Evolutionary conservation across 371 early-diverging fungal genomes (phyloP).

Genomic region (Apophysomyces sp.): DNA sequence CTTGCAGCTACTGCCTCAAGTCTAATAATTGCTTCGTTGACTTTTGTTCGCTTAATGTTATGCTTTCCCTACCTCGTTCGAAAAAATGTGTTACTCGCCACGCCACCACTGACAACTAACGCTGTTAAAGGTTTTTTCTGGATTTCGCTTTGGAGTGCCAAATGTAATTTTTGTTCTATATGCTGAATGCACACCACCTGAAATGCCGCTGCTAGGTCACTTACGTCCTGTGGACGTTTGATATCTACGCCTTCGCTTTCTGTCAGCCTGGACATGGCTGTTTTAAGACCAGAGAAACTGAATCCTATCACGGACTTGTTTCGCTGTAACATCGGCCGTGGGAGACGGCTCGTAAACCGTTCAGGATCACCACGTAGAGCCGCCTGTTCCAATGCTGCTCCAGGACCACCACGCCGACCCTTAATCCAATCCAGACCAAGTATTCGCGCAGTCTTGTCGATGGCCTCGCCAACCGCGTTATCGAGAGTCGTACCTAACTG

Average conservation of each 20-base stretch:
- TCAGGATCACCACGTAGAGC: constrained; percentile 57
- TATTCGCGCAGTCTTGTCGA: constrained; percentile 76
- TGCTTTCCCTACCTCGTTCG: constrained; percentile 33
- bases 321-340: constrained; percentile 67
- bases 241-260: constrained; percentile 35
- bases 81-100: constrained; percentile 70
- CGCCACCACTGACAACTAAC: constrained; percentile 85
- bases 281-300: constrained; percentile 82
- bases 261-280: constrained; percentile 54
- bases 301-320: constrained; percentile 60
- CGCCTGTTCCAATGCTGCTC: constrained; percentile 71
- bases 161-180: constrained; percentile 63
- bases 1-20: constrained; percentile 41
- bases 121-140: constrained; percentile 43
- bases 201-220: constrained; percentile 79
- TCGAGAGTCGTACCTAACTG: constrained; percentile 73
- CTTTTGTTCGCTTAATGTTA: background rate
- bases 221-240: constrained; percentile 31
- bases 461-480: constrained; percentile 82
- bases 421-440: constrained; percentile 67
- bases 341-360: constrained; percentile 49
- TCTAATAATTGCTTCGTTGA: constrained; percentile 10
- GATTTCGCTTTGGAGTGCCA: constrained; percentile 57
- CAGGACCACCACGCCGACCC: constrained; percentile 72
- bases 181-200: constrained; percentile 68